Percentiles rank a stretch among this genome's conserved stretches.
Evolutionary conservation across 1,284 basidiomycete species (phyloP).

Genomic region (Pyrrhoderma lamaoense): DNA sequence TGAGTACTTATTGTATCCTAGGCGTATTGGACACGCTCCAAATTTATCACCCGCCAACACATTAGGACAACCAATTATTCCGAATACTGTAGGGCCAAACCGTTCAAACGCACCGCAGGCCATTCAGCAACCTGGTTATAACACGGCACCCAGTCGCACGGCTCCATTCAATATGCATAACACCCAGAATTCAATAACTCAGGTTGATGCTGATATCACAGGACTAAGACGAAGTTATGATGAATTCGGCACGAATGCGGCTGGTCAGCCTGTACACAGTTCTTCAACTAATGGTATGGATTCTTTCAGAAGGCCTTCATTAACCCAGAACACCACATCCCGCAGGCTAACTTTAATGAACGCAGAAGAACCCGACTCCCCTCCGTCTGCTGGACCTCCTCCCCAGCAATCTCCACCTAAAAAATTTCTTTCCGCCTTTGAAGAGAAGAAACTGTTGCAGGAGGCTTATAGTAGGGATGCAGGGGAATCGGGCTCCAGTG

Average conservation of each 20-base stretch:
- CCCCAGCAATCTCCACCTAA: conserved; percentile 8
- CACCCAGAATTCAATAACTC: not conserved
- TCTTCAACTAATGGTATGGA: not conserved
- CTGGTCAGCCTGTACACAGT: no score
- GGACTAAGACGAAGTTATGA: conserved; percentile 12
- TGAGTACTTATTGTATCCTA: no score
- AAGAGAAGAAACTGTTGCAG: conserved; percentile 10
- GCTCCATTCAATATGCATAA: conserved; percentile 15
- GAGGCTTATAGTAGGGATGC: conserved; percentile 1
- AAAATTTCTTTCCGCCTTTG: conserved; percentile 15
- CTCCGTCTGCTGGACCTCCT: conserved; percentile 10
- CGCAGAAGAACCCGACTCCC: conserved; percentile 15
- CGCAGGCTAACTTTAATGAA: conserved; percentile 21
- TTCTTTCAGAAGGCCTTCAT: not conserved
- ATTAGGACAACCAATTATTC: conserved; percentile 1
- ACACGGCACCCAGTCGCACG: conserved; percentile 9
- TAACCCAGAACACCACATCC: conserved; percentile 4
- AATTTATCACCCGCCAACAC: conserved; percentile 41
- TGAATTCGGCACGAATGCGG: conserved; percentile 14
- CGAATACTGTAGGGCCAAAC: conserved; percentile 4
- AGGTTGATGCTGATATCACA: not conserved
- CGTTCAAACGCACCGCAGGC: conserved; percentile 4
- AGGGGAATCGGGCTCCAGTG: conserved; percentile 3
- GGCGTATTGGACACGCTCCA: conserved; percentile 65
- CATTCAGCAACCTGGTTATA: conserved; percentile 6